A percentile compares a stretch with the other conserved stretches of the same genome.
phyloP scores from a whole-genome alignment of 2,329 filamentous ascomycete species.

The Davidsoniella virescens region DNA sequence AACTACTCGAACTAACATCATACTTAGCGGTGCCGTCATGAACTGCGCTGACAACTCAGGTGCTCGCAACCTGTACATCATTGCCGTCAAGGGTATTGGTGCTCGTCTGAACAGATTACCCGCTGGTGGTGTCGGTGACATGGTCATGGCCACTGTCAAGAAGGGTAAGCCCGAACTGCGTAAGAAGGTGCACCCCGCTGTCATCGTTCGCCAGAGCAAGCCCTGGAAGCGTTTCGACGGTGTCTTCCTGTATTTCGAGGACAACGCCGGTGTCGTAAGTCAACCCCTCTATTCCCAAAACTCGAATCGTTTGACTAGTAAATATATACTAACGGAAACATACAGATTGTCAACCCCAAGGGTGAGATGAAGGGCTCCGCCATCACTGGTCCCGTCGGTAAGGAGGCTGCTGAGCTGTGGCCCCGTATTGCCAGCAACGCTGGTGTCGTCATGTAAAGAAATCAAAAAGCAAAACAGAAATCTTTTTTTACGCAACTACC shows the following conservation, averaged over 20 bases:
- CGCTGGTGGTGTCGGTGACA: constrained; percentile 95
- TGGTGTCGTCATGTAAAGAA: constrained; percentile 94
- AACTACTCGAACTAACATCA: constrained; percentile 8
- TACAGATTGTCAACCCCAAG: constrained; percentile 98
- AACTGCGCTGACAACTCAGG: constrained; percentile 99
- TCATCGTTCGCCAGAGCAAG: constrained; percentile 98
- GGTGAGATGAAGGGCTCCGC: constrained; percentile 99
- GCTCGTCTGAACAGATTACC: constrained; percentile 94
- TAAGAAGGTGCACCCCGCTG: constrained; percentile 99
- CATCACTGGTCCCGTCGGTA: constrained; percentile 97
- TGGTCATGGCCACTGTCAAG: constrained; percentile 99
- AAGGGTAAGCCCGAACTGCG: constrained; percentile 99
- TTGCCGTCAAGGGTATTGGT: constrained; percentile 97
- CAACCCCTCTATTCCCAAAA: background rate
- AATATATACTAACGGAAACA: background rate
- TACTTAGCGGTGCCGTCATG: constrained; percentile 83
- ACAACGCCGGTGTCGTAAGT: constrained; percentile 97
- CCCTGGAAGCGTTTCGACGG: constrained; percentile 98
- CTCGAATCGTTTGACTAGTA: background rate
- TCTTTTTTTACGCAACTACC: constrained; percentile 13
- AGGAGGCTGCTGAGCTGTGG: constrained; percentile 99
- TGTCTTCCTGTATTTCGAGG: constrained; percentile 99
- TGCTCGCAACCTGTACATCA: constrained; percentile 98
- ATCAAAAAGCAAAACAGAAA: constrained; percentile 17
- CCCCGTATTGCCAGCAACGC: constrained; percentile 99